A percentile compares a stretch with the other conserved stretches of the same genome.
These are phyloP conservation scores for Lotmaria passim DNA, from an alignment of 208 protist species.

Conservation along the genomic window DNA sequence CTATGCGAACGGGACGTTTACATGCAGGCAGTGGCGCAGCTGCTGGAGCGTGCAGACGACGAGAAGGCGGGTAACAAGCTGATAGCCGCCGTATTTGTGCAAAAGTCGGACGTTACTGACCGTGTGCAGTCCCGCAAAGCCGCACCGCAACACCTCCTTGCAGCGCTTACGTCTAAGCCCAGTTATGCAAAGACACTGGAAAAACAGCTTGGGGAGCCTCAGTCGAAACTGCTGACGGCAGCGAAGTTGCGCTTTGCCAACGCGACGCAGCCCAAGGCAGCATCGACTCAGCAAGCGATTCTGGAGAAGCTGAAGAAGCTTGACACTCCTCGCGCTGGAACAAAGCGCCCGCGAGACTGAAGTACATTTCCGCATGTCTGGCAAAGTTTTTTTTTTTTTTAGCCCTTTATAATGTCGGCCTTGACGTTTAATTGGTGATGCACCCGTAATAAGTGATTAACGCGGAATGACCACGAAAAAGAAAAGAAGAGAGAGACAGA, in stretches of 20 bases:
- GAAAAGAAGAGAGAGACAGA: too few species aligned
- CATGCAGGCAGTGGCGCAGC: conserved; percentile 47
- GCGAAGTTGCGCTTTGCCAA: conserved; percentile 71
- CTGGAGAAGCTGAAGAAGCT: conserved; percentile 64
- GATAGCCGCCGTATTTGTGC: conserved; percentile 41
- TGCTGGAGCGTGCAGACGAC: conserved; percentile 49
- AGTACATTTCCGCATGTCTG: background rate
- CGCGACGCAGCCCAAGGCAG: conserved; percentile 58
- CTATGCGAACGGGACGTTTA: conserved; percentile 49
- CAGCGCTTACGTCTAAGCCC: conserved; percentile 47
- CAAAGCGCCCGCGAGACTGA: conserved; percentile 30
- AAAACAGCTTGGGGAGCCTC: conserved; percentile 45
- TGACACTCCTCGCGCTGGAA: conserved; percentile 7
- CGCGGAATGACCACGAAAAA: too few species aligned
- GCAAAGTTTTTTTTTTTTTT: background rate
- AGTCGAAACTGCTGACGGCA: conserved; percentile 53
- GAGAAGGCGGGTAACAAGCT: conserved; percentile 41
- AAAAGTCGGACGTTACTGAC: conserved; percentile 53
- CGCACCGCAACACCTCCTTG: conserved; percentile 62
- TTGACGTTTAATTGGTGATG: conserved; percentile 10
- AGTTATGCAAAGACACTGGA: conserved; percentile 47
- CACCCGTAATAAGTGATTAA: too few species aligned
- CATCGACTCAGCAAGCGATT: conserved; percentile 65
- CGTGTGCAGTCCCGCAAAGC: conserved; percentile 55
- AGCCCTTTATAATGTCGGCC: background rate